These are phyloP conservation scores for Puccinia hordei DNA, from an alignment of 1,284 basidiomycete genomes.

Conservation along the genomic window DNA sequence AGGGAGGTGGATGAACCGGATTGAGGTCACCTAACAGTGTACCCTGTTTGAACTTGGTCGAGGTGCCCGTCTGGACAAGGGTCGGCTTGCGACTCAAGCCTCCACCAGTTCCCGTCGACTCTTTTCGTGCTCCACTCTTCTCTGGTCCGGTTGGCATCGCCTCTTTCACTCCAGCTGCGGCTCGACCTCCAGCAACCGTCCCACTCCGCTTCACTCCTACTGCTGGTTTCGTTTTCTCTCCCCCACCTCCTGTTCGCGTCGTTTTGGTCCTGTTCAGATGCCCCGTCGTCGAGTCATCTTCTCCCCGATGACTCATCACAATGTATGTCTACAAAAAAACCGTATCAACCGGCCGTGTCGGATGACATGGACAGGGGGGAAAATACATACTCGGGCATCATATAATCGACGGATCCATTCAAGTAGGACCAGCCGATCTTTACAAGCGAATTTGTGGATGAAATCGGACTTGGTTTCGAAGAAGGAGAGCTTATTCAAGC, in stretches of 20 bases:
- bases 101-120: background rate
- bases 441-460: slow-evolving; percentile 39
- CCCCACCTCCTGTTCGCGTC: too few species aligned
- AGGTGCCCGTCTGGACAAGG: background rate
- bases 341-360: too few species aligned
- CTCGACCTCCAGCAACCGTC: background rate
- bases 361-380: too few species aligned
- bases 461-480: slow-evolving; percentile 51
- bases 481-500: slow-evolving; percentile 45
- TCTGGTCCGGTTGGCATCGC: background rate
- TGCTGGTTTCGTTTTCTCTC: background rate
- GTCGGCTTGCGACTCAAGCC: slow-evolving; percentile 44
- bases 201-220: slow-evolving; percentile 6
- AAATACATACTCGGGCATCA: slow-evolving; percentile 45
- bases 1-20: background rate
- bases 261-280: background rate
- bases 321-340: slow-evolving; percentile 12
- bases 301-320: slow-evolving; percentile 5
- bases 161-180: background rate
- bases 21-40: slow-evolving; percentile 37
- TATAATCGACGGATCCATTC: slow-evolving; percentile 51
- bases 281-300: background rate
- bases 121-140: background rate
- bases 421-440: slow-evolving; percentile 6
- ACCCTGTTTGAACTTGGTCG: slow-evolving; percentile 33